Conservation (phyloP, 176 grass and related monocot genomes). For the Musa itinerans region DNA sequence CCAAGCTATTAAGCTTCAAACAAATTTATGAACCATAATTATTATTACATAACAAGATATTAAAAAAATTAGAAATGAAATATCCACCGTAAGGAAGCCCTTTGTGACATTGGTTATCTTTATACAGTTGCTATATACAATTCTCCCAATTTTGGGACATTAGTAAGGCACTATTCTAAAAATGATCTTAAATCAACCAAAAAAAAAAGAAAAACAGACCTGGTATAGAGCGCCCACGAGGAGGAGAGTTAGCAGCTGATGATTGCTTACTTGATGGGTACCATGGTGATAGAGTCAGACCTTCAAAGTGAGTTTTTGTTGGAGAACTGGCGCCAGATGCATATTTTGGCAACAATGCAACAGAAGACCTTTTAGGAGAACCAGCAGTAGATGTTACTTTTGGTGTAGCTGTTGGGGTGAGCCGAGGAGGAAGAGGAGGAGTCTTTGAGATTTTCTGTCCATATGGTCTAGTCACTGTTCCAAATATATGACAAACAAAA, state of each 20-base stretch:
- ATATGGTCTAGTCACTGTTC: conserved; percentile 35
- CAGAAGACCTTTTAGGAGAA: conserved; percentile 54
- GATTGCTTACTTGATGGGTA: conserved; percentile 87
- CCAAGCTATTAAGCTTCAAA: no score
- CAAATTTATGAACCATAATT: no score
- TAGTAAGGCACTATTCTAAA: neutral
- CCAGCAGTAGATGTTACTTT: conserved; percentile 52
- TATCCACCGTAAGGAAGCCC: no score
- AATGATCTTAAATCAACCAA: neutral
- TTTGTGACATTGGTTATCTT: no score
- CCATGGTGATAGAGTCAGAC: conserved; percentile 71
- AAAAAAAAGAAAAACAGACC: conserved; percentile 26
- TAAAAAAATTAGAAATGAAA: no score
- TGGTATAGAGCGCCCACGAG: conserved; percentile 50
- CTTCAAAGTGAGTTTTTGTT: conserved; percentile 50
- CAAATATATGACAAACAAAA: conserved; percentile 27
- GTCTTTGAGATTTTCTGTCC: conserved; percentile 36
- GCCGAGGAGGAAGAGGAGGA: conserved; percentile 42
- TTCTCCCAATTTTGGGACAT: neutral
- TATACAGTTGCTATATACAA: no score
- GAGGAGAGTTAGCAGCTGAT: conserved; percentile 67
- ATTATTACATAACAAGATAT: no score
- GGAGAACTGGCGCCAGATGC: conserved; percentile 70
- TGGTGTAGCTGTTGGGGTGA: conserved; percentile 43
- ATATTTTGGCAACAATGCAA: conserved; percentile 54